Conservation (phyloP, 768 basidiomycete species). For the Infundibulicybe gibba region DNA sequence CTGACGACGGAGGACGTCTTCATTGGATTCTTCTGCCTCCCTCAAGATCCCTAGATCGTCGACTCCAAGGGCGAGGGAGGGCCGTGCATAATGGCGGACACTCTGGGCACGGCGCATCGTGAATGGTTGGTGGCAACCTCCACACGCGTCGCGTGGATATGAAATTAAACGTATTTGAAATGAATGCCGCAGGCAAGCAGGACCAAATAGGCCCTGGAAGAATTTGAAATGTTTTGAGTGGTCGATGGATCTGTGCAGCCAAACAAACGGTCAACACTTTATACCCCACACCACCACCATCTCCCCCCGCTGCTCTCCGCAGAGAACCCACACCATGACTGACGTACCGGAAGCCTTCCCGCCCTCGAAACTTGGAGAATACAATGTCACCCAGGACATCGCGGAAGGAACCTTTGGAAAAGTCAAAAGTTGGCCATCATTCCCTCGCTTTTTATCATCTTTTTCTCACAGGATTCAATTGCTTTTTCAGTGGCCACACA, state of each 20-base stretch:
- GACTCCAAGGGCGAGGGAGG: slow-evolving; percentile 44
- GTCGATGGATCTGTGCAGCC: background rate
- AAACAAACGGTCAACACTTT: slow-evolving; percentile 9
- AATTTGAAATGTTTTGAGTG: background rate
- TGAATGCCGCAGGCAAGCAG: no score
- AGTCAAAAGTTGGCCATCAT: slow-evolving; percentile 82
- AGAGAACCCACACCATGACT: slow-evolving; percentile 16
- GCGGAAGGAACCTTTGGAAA: slow-evolving; percentile 98
- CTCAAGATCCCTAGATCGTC: slow-evolving; percentile 61
- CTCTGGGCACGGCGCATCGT: slow-evolving; percentile 65
- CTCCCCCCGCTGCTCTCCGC: slow-evolving; percentile 15
- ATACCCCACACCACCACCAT: slow-evolving; percentile 26
- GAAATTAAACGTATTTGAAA: background rate
- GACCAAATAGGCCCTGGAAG: no score
- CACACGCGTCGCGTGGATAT: background rate
- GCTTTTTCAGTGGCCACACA: slow-evolving; percentile 78
- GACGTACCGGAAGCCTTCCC: slow-evolving; percentile 35
- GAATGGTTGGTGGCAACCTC: background rate
- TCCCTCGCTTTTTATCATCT: slow-evolving; percentile 2
- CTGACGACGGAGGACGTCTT: slow-evolving; percentile 61
- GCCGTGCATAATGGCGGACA: slow-evolving; percentile 49
- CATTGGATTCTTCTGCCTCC: slow-evolving; percentile 55
- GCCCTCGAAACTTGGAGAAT: slow-evolving; percentile 83
- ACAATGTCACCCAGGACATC: slow-evolving; percentile 82
- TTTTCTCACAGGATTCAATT: slow-evolving; percentile 11